phyloP scores from a whole-genome alignment of 2,329 filamentous ascomycete genomes.

The Monilinia fructigena region DNA sequence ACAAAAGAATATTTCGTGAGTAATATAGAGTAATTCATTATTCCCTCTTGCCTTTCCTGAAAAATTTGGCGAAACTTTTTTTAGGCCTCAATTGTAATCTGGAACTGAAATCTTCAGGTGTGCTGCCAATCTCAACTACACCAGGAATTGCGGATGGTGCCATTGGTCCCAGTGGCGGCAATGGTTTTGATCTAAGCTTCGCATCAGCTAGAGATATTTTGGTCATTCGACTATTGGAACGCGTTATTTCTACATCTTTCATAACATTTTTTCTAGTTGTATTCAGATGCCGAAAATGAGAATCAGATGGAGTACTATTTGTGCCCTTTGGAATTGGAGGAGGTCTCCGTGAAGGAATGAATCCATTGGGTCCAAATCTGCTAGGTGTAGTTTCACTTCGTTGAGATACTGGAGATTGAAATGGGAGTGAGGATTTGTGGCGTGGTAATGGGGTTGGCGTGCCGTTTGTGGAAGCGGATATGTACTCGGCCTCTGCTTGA shows the following conservation, averaged over 20 bases:
- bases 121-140: constrained; percentile 20
- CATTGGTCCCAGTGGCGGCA: constrained; percentile 19
- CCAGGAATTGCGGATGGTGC: constrained; percentile 17
- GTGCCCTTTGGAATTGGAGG: constrained; percentile 21
- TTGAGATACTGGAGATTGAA: constrained; percentile 1
- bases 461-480: background rate
- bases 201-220: constrained; percentile 16
- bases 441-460: constrained; percentile 15
- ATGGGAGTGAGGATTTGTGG: background rate
- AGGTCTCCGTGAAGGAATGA: constrained; percentile 21
- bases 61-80: constrained; percentile 21
- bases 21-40: background rate
- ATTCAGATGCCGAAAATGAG: background rate
- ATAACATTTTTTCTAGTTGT: background rate
- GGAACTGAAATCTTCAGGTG: background rate
- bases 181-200: constrained; percentile 16
- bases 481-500: constrained; percentile 3
- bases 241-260: background rate
- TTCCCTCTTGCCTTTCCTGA: constrained; percentile 9
- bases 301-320: background rate
- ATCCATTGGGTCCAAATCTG: constrained; percentile 20
- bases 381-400: constrained; percentile 13
- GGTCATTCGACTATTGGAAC: constrained; percentile 3
- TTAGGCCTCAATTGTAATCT: constrained; percentile 1
- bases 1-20: background rate